Conservation (phyloP, 352 stramenopile genomes). For the Globisporangium lucens region DNA sequence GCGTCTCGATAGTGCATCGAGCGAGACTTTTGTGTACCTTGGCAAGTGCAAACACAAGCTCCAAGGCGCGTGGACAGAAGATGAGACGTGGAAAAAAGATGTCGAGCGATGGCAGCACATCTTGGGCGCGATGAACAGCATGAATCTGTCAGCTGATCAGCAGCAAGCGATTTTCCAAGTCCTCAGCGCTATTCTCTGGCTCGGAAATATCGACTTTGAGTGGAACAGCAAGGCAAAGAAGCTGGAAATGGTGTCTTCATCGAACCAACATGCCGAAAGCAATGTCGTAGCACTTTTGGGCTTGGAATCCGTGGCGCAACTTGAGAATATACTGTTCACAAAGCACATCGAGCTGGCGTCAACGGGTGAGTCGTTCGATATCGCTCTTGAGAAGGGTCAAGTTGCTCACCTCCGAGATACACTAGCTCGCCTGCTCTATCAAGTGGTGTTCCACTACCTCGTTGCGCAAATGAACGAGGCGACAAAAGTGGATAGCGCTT, state of each 20-base stretch:
- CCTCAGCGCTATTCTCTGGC: constrained; percentile 66
- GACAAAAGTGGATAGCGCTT: constrained; percentile 24
- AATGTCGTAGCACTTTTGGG: constrained; percentile 38
- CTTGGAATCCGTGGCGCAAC: constrained; percentile 21
- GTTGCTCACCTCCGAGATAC: constrained; percentile 46
- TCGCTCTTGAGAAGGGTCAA: constrained; percentile 45
- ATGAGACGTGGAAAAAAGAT: constrained; percentile 53
- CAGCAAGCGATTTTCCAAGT: constrained; percentile 57
- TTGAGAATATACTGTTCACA: constrained; percentile 48
- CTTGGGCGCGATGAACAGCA: constrained; percentile 39
- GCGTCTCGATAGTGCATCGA: constrained; percentile 30
- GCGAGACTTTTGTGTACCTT: constrained; percentile 52
- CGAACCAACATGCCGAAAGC: constrained; percentile 13
- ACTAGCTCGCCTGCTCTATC: constrained; percentile 58
- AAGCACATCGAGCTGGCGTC: constrained; percentile 40
- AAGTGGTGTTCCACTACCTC: constrained; percentile 45
- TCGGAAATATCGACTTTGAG: constrained; percentile 64
- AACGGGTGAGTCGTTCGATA: constrained; percentile 52
- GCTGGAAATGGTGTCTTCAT: constrained; percentile 26
- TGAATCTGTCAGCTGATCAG: constrained; percentile 34
- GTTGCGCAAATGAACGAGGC: constrained; percentile 44
- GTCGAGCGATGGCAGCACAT: constrained; percentile 65
- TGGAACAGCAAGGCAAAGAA: constrained; percentile 22
- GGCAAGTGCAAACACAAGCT: constrained; percentile 33
- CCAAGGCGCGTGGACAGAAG: constrained; percentile 23